These are phyloP conservation scores for Neurospora sublineolata DNA, from an alignment of 495 filamentous ascomycete genomes.

Conservation along the genomic window DNA sequence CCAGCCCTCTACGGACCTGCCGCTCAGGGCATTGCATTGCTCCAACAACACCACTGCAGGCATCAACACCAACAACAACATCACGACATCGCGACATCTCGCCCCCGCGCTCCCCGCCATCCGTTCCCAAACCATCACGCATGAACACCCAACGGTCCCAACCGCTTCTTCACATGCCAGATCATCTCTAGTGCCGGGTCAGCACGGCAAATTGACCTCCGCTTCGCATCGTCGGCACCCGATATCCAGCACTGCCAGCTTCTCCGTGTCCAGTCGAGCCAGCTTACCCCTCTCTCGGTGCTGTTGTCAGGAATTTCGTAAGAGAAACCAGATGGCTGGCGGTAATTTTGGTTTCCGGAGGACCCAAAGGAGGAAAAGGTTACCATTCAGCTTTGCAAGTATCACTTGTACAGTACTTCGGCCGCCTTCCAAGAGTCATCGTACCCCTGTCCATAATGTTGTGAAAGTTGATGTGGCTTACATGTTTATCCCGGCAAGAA, in stretches of 20 bases:
- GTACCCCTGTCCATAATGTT: not conserved
- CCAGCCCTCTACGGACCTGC: not conserved
- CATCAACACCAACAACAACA: not conserved
- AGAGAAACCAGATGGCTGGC: not conserved
- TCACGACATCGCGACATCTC: not conserved
- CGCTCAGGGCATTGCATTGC: not conserved
- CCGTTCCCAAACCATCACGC: not conserved
- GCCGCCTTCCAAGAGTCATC: not conserved
- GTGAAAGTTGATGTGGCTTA: not conserved
- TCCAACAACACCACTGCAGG: not conserved
- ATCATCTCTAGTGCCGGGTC: not conserved
- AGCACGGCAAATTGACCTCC: not conserved
- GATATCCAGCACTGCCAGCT: not conserved
- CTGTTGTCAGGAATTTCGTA: not conserved
- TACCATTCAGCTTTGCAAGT: not conserved
- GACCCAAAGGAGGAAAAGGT: not conserved
- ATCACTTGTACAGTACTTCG: not conserved
- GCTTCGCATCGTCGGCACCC: not conserved
- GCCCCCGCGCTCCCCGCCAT: not conserved
- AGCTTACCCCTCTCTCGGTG: not conserved
- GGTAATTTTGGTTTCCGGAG: not conserved
- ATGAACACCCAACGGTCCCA: not conserved
- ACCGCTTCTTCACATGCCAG: not conserved
- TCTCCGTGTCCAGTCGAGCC: not conserved
- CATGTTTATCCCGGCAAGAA: not conserved